Evolutionary conservation across 805 yeast species (phyloP).

Genomic region (Candida silvicultrix): DNA sequence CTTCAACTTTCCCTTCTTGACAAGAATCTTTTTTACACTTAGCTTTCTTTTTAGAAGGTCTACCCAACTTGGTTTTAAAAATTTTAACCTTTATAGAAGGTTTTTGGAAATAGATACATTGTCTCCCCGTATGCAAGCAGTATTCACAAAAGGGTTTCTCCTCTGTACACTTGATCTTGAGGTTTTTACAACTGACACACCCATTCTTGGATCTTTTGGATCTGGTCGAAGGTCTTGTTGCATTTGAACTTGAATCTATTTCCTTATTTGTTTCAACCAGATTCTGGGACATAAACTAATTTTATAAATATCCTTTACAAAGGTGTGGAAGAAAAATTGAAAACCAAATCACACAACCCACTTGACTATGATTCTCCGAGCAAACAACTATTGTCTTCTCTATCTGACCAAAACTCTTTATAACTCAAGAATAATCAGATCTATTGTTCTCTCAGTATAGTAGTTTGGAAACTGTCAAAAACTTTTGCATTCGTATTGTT

Average conservation of each 20-base stretch:
- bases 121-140: neutral
- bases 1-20: neutral
- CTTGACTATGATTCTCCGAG: too few species aligned
- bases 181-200: neutral
- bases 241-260: neutral
- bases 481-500: too few species aligned
- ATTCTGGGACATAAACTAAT: neutral
- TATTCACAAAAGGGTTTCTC: neutral
- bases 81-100: neutral
- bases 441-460: too few species aligned
- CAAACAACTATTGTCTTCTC: too few species aligned
- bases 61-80: neutral
- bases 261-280: neutral
- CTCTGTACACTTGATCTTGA: neutral
- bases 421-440: too few species aligned
- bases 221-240: neutral
- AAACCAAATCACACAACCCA: too few species aligned
- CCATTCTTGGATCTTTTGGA: neutral
- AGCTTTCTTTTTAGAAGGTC: neutral
- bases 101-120: neutral
- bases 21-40: neutral
- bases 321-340: too few species aligned
- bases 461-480: too few species aligned
- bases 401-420: too few species aligned
- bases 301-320: too few species aligned